Evolutionary conservation across 495 filamentous ascomycete species (phyloP).

Genomic region (Aspergillus ellipticus): DNA sequence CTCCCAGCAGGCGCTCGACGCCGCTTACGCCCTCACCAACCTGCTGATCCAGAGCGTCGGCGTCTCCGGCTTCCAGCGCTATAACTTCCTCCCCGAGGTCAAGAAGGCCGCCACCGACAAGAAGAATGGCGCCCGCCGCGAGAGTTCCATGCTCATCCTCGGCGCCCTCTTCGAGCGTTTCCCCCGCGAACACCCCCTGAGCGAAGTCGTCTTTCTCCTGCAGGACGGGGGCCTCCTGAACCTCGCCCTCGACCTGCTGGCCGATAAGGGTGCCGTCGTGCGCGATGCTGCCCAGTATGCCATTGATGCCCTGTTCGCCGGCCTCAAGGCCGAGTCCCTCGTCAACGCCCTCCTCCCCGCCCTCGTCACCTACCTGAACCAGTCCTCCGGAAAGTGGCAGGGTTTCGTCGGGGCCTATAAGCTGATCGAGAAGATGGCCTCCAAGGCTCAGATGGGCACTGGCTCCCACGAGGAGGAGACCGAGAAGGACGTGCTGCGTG

Average conservation of each 20-base stretch:
- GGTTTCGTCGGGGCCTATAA: conserved; percentile 81
- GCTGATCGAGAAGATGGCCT: conserved; percentile 84
- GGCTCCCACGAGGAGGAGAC: conserved; percentile 75
- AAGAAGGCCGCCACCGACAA: conserved; percentile 90
- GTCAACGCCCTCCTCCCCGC: conserved; percentile 75
- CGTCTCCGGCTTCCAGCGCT: conserved; percentile 66
- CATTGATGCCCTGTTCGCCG: conserved; percentile 78
- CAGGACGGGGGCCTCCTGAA: conserved; percentile 72
- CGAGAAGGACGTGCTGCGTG: conserved; percentile 81
- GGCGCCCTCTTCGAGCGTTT: conserved; percentile 91
- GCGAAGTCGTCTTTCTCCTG: conserved; percentile 75
- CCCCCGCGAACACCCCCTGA: conserved; percentile 69
- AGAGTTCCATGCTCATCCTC: conserved; percentile 92
- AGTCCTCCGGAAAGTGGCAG: conserved; percentile 89
- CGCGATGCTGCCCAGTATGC: conserved; percentile 92
- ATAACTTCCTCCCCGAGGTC: conserved; percentile 65
- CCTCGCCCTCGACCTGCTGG: conserved; percentile 75
- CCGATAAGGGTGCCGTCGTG: conserved; percentile 87
- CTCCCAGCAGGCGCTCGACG: conserved; percentile 83
- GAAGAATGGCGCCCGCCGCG: conserved; percentile 81
- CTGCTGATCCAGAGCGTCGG: conserved; percentile 75
- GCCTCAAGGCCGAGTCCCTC: conserved; percentile 75
- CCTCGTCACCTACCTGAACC: conserved; percentile 68
- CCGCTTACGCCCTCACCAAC: conserved; percentile 76
- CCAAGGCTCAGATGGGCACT: conserved; percentile 81